Evolutionary conservation across 371 early-diverging fungal genomes (phyloP).

Genomic region (Mortierella sp.): DNA sequence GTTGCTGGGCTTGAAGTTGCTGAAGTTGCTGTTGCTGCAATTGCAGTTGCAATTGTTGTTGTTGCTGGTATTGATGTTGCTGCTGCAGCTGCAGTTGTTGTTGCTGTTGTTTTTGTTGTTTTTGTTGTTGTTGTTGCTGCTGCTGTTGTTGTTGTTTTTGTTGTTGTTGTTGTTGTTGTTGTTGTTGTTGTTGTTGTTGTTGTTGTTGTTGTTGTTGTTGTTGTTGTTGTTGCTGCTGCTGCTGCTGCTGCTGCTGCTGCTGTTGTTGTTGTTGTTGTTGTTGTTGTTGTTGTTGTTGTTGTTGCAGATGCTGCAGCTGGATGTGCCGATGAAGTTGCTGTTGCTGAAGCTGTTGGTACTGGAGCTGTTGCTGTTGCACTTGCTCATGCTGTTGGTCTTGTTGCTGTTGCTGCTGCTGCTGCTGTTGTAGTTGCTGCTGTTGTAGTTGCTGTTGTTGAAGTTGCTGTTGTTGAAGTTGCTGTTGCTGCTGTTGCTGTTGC

Average conservation of each 20-base stretch:
- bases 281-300: conserved; percentile 13
- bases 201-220: conserved; percentile 13
- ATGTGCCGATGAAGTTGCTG: too few relatives aligned
- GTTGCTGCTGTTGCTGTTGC: conserved; percentile 7
- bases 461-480: conserved; percentile 10
- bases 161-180: neutral
- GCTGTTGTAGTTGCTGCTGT: conserved; percentile 19
- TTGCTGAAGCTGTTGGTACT: conserved; percentile 11
- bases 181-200: neutral
- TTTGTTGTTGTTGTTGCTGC: conserved; percentile 19
- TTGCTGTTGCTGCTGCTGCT: conserved; percentile 13
- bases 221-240: conserved; percentile 4
- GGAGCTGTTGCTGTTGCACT: conserved; percentile 18
- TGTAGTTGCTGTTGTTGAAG: conserved; percentile 3
- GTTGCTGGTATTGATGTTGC: conserved; percentile 1
- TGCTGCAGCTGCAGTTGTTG: neutral
- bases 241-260: conserved; percentile 10
- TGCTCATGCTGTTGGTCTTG: conserved; percentile 9
- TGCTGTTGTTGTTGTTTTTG: conserved; percentile 12
- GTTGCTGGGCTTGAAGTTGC: neutral
- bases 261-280: conserved; percentile 10
- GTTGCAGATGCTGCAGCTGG: conserved; percentile 6
- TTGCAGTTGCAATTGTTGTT: conserved; percentile 5
- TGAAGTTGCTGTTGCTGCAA: conserved; percentile 7
- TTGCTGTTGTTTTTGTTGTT: neutral